Base-by-base conservation (phyloP, 2,329 filamentous ascomycete species). In the Fulvia fulva region DNA sequence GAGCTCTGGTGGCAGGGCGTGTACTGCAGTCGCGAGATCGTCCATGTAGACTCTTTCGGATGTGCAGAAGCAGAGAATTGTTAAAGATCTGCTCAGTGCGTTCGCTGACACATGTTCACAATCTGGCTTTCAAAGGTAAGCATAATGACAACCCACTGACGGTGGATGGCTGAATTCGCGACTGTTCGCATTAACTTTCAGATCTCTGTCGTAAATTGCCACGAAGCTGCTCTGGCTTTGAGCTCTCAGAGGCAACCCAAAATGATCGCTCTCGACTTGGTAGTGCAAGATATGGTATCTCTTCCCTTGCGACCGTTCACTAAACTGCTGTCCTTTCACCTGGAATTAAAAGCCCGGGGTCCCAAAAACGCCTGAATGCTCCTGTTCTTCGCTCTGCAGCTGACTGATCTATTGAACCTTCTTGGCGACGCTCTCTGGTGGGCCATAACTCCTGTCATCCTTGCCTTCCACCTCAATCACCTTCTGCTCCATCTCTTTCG, bases 401-500 rank as follows among this genome's bases (percentile, higher is more conserved):
- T 12, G n/a, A 32, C 14, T n/a, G 9, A 1, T 34, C 46, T 63
- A 67, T 54, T 73, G 72, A 58, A 72, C 64, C 70, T 80, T 80
- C 72, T 63, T 62, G 46, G 43, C 32, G 16, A 25, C 46, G 52
- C 50, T 68, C 11, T 62, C 67, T 37, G 62, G 58, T 2, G 69
- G 67, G 41, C 67, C 71, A 65, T 81, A 81, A 21, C 68, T 72
- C 63, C 79, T 68, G 52, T 80, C 78, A 53, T 81, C 78, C 26
- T 73, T 67, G 30, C 84, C 84, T 72, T 88, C 85, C 2, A 96
- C 89, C 70, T 90, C 83, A 73, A 86, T 82, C 58, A 91, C 84
- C 63, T 91, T 86, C 67, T 79, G 78, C 75, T 94, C 90, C 80
- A 91, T 90, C 72, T 88, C 87, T 71, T 83, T 80, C 60, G 81